Conservation (phyloP, 208 protist genomes). For the Sergeia podlipaevii region DNA sequence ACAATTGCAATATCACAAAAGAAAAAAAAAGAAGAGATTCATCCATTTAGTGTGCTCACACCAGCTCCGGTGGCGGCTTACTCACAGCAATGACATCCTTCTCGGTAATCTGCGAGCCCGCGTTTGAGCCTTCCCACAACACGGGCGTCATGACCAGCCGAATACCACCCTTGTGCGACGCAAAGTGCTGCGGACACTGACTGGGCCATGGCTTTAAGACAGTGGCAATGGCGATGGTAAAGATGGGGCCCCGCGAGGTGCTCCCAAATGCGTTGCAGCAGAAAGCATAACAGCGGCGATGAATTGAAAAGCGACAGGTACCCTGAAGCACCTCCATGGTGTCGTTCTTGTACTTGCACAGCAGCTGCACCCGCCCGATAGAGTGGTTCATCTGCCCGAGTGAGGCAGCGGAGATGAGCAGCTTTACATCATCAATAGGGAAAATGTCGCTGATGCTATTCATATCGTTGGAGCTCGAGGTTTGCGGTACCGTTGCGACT, state of each 20-base stretch:
- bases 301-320: conserved; percentile 52
- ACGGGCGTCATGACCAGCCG: conserved; percentile 63
- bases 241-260: conserved; percentile 41
- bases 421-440: conserved; percentile 28
- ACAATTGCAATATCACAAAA: too few relatives aligned
- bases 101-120: conserved; percentile 52
- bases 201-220: conserved; percentile 51
- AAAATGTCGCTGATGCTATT: conserved; percentile 21
- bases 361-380: conserved; percentile 60
- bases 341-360: conserved; percentile 61
- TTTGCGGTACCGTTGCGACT: not conserved
- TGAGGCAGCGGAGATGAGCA: conserved; percentile 45
- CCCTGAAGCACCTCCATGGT: conserved; percentile 62
- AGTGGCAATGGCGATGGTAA: conserved; percentile 51
- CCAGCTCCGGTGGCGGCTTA: conserved; percentile 4
- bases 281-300: conserved; percentile 52
- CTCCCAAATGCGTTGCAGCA: conserved; percentile 45
- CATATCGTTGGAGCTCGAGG: conserved; percentile 6
- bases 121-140: conserved; percentile 39
- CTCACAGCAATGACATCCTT: conserved; percentile 63
- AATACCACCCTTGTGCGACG: conserved; percentile 44
- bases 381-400: conserved; percentile 59
- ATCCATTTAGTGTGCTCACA: not conserved
- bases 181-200: conserved; percentile 38
- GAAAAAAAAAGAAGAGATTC: not conserved